phyloP scores from a whole-genome alignment of 2,329 filamentous ascomycete species.

The Penicillium oxalicum region DNA sequence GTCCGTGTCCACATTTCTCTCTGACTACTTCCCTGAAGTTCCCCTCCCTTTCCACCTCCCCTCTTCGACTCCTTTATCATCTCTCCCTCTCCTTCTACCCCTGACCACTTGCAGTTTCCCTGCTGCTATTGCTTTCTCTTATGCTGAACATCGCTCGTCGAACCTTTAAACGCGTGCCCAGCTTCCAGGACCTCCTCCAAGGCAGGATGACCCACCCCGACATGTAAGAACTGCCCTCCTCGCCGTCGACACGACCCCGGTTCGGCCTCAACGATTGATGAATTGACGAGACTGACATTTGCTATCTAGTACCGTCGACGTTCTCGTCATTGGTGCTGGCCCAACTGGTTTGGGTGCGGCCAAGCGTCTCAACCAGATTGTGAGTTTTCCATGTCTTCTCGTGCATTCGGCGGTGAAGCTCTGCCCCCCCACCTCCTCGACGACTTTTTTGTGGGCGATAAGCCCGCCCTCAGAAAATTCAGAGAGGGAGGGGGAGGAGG shows the following conservation, averaged over 20 bases:
- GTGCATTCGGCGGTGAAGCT: slow-evolving; percentile 3
- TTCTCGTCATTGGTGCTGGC: slow-evolving; percentile 95
- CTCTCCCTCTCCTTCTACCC: slow-evolving; percentile 6
- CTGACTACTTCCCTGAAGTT: not conserved
- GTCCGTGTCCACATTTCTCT: slow-evolving; percentile 16
- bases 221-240: slow-evolving; percentile 31
- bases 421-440: not conserved
- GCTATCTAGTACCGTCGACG: slow-evolving; percentile 71
- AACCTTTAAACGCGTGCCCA: slow-evolving; percentile 40
- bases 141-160: slow-evolving; percentile 41
- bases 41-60: slow-evolving; percentile 1
- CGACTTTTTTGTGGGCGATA: too few species aligned
- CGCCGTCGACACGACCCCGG: not conserved
- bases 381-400: slow-evolving; percentile 44
- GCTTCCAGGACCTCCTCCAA: slow-evolving; percentile 43
- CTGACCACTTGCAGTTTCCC: slow-evolving; percentile 22
- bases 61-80: slow-evolving; percentile 11
- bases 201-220: slow-evolving; percentile 44
- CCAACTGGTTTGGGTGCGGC: slow-evolving; percentile 96
- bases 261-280: not conserved
- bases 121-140: slow-evolving; percentile 31
- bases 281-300: slow-evolving; percentile 2
- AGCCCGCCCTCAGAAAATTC: slow-evolving; percentile 3
- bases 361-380: slow-evolving; percentile 94
- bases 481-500: slow-evolving; percentile 16